A percentile compares a stretch with the other conserved stretches of the same genome.
phyloP scores from a whole-genome alignment of 2,329 filamentous ascomycete genomes.

The Parastagonospora nodorum region DNA sequence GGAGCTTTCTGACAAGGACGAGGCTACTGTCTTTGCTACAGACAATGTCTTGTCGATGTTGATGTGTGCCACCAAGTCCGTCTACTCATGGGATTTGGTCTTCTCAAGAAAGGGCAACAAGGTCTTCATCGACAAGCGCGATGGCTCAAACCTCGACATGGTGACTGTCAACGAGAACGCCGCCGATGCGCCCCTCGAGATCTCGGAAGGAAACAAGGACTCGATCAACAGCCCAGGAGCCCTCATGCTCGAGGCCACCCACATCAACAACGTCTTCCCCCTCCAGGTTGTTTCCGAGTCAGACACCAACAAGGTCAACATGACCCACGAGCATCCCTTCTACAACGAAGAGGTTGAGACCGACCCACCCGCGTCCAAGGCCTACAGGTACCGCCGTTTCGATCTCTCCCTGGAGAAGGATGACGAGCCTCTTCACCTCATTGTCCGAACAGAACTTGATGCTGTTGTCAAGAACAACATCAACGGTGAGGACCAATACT shows the following conservation, averaged over 20 bases:
- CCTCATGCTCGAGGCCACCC: constrained; percentile 94
- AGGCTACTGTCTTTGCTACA: constrained; percentile 95
- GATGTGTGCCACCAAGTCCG: constrained; percentile 95
- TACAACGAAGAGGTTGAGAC: constrained; percentile 93
- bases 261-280: constrained; percentile 99
- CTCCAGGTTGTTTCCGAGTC: constrained; percentile 92
- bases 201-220: constrained; percentile 91
- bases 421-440: constrained; percentile 88
- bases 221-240: constrained; percentile 91
- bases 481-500: constrained; percentile 85
- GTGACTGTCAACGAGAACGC: constrained; percentile 99
- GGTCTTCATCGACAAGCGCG: constrained; percentile 98
- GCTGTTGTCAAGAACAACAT: constrained; percentile 95
- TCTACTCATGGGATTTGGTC: constrained; percentile 98
- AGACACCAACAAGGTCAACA: constrained; percentile 76
- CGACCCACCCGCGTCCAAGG: constrained; percentile 92
- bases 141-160: constrained; percentile 92
- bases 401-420: constrained; percentile 89
- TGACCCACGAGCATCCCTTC: constrained; percentile 92
- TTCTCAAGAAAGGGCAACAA: constrained; percentile 93
- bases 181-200: constrained; percentile 89
- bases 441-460: constrained; percentile 94
- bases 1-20: constrained; percentile 92
- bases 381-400: constrained; percentile 97
- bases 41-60: constrained; percentile 98